Conservation (phyloP, 306 rosid genomes). For the Ziziphus jujuba region DNA sequence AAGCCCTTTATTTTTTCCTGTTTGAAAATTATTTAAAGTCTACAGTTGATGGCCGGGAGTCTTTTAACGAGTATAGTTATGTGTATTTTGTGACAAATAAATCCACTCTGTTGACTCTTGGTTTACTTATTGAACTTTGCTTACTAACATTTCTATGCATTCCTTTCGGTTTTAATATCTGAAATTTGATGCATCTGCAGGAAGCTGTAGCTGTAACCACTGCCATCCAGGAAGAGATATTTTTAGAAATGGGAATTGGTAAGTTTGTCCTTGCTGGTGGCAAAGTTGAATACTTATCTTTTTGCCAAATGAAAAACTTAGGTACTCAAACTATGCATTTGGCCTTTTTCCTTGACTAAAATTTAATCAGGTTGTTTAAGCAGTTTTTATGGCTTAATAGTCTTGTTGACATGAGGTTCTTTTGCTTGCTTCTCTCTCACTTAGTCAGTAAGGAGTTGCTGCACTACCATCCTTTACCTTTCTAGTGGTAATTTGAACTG, state of each 20-base stretch:
- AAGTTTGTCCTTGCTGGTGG: constrained; percentile 22
- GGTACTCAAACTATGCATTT: not conserved
- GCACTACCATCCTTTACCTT: too few species aligned
- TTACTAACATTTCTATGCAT: not conserved
- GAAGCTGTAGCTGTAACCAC: constrained; percentile 91
- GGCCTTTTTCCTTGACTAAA: not conserved
- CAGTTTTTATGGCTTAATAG: not conserved
- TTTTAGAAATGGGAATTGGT: constrained; percentile 87
- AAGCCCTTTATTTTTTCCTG: too few species aligned
- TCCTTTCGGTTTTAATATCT: constrained; percentile 5
- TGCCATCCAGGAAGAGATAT: constrained; percentile 79
- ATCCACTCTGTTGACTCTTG: not conserved
- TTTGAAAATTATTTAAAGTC: too few species aligned
- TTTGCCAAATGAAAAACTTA: not conserved
- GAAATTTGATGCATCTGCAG: constrained; percentile 42
- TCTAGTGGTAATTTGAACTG: not conserved
- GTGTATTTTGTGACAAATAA: not conserved
- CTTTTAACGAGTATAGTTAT: too few species aligned
- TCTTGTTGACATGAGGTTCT: not conserved
- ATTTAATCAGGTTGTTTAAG: not conserved
- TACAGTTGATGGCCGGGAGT: too few species aligned
- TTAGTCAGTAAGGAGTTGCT: too few species aligned
- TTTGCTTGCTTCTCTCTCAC: constrained; percentile 2
- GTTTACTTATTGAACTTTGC: not conserved
- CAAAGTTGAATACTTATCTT: not conserved